A percentile compares a stretch with the other conserved stretches of the same genome.
phyloP scores from a whole-genome alignment of 768 basidiomycete species.

The Pholiota microspora region DNA sequence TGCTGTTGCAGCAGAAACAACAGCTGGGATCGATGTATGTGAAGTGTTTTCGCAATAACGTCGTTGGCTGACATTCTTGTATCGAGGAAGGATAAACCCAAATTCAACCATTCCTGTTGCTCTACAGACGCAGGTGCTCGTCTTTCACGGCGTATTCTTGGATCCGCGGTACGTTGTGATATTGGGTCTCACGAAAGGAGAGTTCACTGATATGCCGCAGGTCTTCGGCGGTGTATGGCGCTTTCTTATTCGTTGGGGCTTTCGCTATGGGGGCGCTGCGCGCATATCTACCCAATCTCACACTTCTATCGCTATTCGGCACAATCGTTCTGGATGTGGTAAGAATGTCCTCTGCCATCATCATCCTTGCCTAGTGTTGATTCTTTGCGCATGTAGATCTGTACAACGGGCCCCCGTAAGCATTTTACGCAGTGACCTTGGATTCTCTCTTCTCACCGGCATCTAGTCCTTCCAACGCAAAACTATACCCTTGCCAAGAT shows the following conservation, averaged over 20 bases:
- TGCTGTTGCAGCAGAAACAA: slow-evolving; percentile 33
- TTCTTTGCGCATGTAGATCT: slow-evolving; percentile 24
- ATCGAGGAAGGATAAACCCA: slow-evolving; percentile 22
- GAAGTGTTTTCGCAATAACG: background rate
- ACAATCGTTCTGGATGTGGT: slow-evolving; percentile 43
- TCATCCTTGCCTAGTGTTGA: background rate
- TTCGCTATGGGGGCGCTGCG: slow-evolving; percentile 36
- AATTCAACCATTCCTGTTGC: slow-evolving; percentile 19
- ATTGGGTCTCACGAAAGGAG: background rate
- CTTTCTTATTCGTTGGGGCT: slow-evolving; percentile 41
- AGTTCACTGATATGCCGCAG: slow-evolving; percentile 14
- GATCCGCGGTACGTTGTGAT: slow-evolving; percentile 32
- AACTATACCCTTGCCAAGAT: slow-evolving; percentile 39
- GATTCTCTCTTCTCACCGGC: background rate
- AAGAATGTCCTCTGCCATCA: background rate
- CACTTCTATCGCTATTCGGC: slow-evolving; percentile 40
- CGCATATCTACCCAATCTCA: slow-evolving; percentile 38
- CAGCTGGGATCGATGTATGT: slow-evolving; percentile 34
- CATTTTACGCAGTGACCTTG: background rate
- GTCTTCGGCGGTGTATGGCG: slow-evolving; percentile 42
- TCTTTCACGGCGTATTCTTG: slow-evolving; percentile 39
- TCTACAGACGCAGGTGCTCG: slow-evolving; percentile 30
- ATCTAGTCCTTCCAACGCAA: slow-evolving; percentile 34
- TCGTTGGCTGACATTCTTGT: background rate
- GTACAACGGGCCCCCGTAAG: slow-evolving; percentile 36